Evolutionary conservation across 2,329 filamentous ascomycete genomes (phyloP), one percentile per base, ranked within the genome.

Genomic region (Chrysoporthe deuterocubensis): DNA sequence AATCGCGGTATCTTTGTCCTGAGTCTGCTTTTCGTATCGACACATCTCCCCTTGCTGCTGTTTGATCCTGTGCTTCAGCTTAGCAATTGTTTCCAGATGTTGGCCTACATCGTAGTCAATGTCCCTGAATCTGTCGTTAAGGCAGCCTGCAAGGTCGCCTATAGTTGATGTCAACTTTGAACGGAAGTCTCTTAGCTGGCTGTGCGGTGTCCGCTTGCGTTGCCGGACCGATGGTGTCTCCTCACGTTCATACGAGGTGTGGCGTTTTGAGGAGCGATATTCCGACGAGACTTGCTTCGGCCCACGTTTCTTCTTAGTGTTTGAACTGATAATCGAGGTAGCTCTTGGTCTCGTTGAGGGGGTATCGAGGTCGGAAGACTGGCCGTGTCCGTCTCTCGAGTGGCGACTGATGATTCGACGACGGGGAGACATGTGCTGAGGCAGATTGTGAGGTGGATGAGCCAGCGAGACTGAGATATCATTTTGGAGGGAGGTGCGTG

Each of bases 381-480:
- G 62, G 50, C 59, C 32, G 32, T 26, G 14, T 13, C 14, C 37
- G 16, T 42, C 37, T 32, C 42, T 42, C 8, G 44, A 2, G 37
- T 14, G 63, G 14, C 66, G 52, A 26, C 61, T 61, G 66, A 58
- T 46, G 11, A 52, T 26, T 4, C 8, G 5, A 43, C 18, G 11
- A 37, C 37, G 52, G 21, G 57, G 66, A 54, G 64, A 65, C 18
- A 59, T 26, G 4, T 57, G 8, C 40, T 40, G 48, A 40, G 63
- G 21, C 13, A 63, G 40, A 16, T 40, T 46, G 14, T 50, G 42
- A 40, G 66, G 14, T 7, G 64, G 37, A 26, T 61, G 54, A n/a
- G 54, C 44, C 18, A 59, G 40, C 13, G 68, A 68, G 4, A 70
- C 63, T 34, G 68, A 70, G 21, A 52, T 61, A n/a, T 68, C 68